phyloP scores from a whole-genome alignment of 176 grass and related monocot genomes.

The Elaeis guineensis region DNA sequence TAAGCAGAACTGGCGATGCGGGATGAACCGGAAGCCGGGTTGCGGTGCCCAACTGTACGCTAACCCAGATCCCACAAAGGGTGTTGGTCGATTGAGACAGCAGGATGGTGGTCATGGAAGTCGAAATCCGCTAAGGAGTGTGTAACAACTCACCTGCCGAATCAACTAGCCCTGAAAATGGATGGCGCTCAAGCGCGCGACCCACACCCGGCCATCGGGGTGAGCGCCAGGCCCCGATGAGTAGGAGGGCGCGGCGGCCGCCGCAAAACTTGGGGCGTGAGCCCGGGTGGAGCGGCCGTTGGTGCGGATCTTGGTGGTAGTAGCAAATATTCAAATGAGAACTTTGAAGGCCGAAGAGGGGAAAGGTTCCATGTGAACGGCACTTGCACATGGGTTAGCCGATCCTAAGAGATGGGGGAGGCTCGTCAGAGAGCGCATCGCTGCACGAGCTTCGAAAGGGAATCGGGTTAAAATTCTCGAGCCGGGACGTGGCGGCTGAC shows the following conservation, averaged over 20 bases:
- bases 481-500: conserved; percentile 22
- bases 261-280: conserved; percentile 28
- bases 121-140: too few species aligned
- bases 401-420: conserved; percentile 39
- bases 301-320: conserved; percentile 48
- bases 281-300: conserved; percentile 41
- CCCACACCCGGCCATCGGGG: too few species aligned
- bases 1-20: conserved; percentile 34
- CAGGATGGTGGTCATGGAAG: too few species aligned
- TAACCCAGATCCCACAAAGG: conserved; percentile 16
- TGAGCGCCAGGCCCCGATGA: too few species aligned
- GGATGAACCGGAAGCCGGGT: conserved; percentile 30
- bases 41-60: conserved; percentile 27
- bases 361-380: conserved; percentile 58
- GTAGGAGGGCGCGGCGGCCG: conserved; percentile 24
- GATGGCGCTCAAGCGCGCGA: too few species aligned
- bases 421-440: too few species aligned
- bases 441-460: too few species aligned
- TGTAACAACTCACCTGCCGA: too few species aligned
- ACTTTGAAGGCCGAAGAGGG: conserved; percentile 55
- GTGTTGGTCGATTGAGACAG: too few species aligned
- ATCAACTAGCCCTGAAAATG: too few species aligned
- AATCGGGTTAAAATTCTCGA: too few species aligned
- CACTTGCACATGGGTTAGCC: conserved; percentile 48
- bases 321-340: conserved; percentile 70